Evolutionary conservation across 306 rosid species (phyloP), one percentile per base, ranked within the genome.

Genomic region (Vigna mungo): DNA sequence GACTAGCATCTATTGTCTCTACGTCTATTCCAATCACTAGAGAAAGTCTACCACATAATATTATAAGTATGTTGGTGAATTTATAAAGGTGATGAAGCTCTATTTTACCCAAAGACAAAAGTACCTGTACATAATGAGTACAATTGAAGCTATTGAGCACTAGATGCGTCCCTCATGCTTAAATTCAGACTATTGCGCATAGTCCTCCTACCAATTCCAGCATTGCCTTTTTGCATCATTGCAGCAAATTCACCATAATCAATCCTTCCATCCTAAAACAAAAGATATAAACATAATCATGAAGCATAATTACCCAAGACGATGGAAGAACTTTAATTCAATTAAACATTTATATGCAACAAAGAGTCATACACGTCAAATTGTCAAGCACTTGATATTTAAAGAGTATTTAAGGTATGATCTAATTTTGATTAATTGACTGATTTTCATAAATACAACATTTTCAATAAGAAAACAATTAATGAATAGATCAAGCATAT

Each of bases 191-290:
- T 93, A 82, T 93, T 91, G 62, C 97, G 87, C 93, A 93, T 91
- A 43, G 97, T 93, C 88, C 98, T 89, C 83, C 98, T 89, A 83
- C 98, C 98, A 65, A 93, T 55, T 64, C 92, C 92, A 51, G 87
- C 86, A 77, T 91, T 93, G 72, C 98, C 98, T 81, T 93, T 93
- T 86, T 87, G 97, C 98, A 93, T 93, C 98, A 93, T 93, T 68
- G 98, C 98, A 64, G 88, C 92, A 80, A 93, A 93, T 77, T 93
- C 98, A 70, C 98, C 87, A 47, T 93, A 93, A 82, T 93, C 98
- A 11, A 93, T 93, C 80, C 96, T 89, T 85, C 98, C 98, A 81
- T 93, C 98, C 98, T 93, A 77, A 71, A 75, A 79, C 27, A 72
- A 55, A 63, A 53, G 18, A 77, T 59, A 67, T 9, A 54, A 84